Evolutionary conservation across 345 rosid species (phyloP).

Genomic region (Gossypium sturtianum): DNA sequence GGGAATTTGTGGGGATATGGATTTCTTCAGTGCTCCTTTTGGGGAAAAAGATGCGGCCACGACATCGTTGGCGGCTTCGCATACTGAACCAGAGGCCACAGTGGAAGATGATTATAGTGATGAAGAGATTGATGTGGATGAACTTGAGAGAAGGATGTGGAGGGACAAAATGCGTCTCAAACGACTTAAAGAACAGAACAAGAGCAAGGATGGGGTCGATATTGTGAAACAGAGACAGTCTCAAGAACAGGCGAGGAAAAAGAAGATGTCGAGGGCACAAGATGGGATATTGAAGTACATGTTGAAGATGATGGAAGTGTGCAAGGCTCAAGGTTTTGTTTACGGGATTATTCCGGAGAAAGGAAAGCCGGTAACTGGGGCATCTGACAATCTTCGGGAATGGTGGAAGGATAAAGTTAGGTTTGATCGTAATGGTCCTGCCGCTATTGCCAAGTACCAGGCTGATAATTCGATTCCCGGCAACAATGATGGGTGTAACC

Average conservation of each 20-base stretch:
- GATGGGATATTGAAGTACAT: not conserved
- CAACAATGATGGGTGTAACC: conserved; percentile 37
- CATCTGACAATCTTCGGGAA: conserved; percentile 63
- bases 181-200: conserved; percentile 45
- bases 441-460: conserved; percentile 72
- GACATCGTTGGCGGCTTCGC: conserved; percentile 17
- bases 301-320: conserved; percentile 67
- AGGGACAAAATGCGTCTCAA: conserved; percentile 64
- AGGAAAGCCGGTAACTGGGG: conserved; percentile 85
- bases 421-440: conserved; percentile 90
- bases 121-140: conserved; percentile 66
- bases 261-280: not conserved
- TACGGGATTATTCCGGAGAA: conserved; percentile 82
- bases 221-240: not conserved
- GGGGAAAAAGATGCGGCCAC: conserved; percentile 30
- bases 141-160: conserved; percentile 86
- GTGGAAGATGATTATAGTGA: conserved; percentile 54
- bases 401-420: conserved; percentile 96
- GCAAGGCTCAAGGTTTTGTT: conserved; percentile 90
- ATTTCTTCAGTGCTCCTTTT: conserved; percentile 45
- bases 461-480: conserved; percentile 52
- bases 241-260: not conserved
- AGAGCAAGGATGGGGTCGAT: not conserved
- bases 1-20: conserved; percentile 73
- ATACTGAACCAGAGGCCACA: conserved; percentile 47